Percentiles rank a stretch among this genome's conserved stretches.
These are phyloP conservation scores for Chalaropsis thielavioides DNA, from an alignment of 2,329 filamentous ascomycete genomes.

Conservation along the genomic window DNA sequence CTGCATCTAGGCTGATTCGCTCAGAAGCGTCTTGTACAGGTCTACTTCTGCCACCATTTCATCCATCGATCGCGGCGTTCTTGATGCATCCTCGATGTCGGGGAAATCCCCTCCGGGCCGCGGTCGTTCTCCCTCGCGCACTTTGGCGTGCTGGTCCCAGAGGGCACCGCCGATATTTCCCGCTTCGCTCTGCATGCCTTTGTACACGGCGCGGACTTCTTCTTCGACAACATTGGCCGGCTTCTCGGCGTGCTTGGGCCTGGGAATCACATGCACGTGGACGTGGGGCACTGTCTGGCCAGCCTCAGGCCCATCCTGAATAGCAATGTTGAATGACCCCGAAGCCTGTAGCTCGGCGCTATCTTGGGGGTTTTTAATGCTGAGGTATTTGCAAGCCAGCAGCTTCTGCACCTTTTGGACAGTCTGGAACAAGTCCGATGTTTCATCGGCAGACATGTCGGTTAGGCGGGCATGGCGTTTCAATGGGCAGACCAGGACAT, in stretches of 20 bases:
- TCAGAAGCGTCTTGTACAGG: conserved; percentile 42
- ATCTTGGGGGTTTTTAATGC: conserved; percentile 18
- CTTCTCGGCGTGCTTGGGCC: conserved; percentile 35
- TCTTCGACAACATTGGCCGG: conserved; percentile 31
- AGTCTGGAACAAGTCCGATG: conserved; percentile 70
- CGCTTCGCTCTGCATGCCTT: conserved; percentile 66
- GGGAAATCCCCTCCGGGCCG: conserved; percentile 45
- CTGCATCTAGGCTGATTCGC: conserved; percentile 27
- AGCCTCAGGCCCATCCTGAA: conserved; percentile 84
- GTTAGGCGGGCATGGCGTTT: conserved; percentile 56
- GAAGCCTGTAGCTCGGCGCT: conserved; percentile 33
- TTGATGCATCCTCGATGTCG: conserved; percentile 54
- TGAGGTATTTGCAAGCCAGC: conserved; percentile 46
- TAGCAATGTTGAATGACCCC: conserved; percentile 75
- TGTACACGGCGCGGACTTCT: conserved; percentile 60
- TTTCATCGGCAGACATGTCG: conserved; percentile 57
- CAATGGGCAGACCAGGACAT: conserved; percentile 72
- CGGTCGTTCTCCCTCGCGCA: conserved; percentile 28
- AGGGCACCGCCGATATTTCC: conserved; percentile 66
- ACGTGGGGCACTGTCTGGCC: conserved; percentile 91
- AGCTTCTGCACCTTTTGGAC: conserved; percentile 72
- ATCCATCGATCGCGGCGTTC: conserved; percentile 50
- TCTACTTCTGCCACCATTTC: conserved; percentile 72
- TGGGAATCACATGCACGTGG: conserved; percentile 81
- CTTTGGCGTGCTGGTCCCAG: conserved; percentile 32